phyloP scores from a whole-genome alignment of 179 eudicot species.

The Heliamphora pulchella region DNA sequence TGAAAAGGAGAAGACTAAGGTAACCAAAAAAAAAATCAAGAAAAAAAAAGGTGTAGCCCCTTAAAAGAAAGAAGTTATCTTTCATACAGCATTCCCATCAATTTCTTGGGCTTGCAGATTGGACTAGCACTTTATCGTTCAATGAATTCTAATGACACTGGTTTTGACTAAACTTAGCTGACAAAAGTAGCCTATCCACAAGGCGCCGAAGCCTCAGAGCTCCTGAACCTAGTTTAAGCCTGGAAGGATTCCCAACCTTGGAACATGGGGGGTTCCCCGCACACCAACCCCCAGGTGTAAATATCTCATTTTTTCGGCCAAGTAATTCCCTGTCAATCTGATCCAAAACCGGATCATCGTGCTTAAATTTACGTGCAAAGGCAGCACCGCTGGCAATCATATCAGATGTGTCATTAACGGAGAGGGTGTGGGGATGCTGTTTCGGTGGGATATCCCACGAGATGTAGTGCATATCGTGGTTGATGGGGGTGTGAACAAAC shows the following conservation, averaged over 20 bases:
- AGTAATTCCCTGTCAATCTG: conserved; percentile 57
- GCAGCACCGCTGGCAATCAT: conserved; percentile 62
- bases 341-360: conserved; percentile 55
- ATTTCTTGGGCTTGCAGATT: conserved; percentile 13
- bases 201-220: conserved; percentile 55
- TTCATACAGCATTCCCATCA: conserved; percentile 11
- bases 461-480: conserved; percentile 82
- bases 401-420: conserved; percentile 35
- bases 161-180: conserved; percentile 24
- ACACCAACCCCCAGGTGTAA: conserved; percentile 89
- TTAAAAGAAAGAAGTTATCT: background rate
- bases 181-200: conserved; percentile 32
- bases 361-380: conserved; percentile 71
- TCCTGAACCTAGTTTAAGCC: conserved; percentile 61
- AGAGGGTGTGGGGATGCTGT: conserved; percentile 74
- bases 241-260: conserved; percentile 41
- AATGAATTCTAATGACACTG: conserved; percentile 53
- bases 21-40: no score
- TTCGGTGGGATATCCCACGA: conserved; percentile 80
- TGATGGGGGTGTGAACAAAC: conserved; percentile 46
- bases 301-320: conserved; percentile 42
- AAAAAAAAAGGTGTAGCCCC: no score
- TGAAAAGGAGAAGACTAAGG: no score
- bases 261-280: conserved; percentile 48
- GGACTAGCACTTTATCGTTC: conserved; percentile 12